phyloP scores from a whole-genome alignment of 176 grass and related monocot species.

The Bonia amplexicaulis region DNA sequence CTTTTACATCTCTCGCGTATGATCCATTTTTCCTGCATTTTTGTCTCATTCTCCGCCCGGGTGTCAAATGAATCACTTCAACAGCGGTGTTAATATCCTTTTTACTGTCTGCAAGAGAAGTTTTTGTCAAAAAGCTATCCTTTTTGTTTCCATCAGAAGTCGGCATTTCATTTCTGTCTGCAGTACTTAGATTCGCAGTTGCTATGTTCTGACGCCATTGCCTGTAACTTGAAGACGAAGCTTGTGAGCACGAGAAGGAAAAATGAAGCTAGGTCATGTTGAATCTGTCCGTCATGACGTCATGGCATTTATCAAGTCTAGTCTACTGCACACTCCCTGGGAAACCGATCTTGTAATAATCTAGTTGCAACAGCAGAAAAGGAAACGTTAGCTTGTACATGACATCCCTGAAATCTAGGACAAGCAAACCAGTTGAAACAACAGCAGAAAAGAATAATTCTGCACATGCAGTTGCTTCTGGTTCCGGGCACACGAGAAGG shows the following conservation, averaged over 20 bases:
- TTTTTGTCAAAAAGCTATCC: neutral
- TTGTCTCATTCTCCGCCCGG: neutral
- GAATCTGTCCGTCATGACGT: neutral
- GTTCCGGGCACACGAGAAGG: neutral
- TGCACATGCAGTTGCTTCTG: neutral
- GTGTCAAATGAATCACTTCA: too few species aligned
- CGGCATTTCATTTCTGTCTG: neutral
- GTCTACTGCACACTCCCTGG: neutral
- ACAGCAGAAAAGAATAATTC: neutral
- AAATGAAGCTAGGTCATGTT: neutral
- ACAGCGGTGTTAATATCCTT: too few species aligned
- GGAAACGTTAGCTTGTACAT: neutral
- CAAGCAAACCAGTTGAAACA: conserved; percentile 4
- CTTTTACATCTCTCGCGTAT: neutral
- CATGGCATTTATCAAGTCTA: too few species aligned
- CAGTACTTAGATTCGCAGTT: neutral
- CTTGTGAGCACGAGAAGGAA: neutral
- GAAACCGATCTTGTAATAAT: neutral
- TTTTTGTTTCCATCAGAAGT: neutral
- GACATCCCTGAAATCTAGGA: conserved; percentile 5
- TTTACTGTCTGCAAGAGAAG: neutral
- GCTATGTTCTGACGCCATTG: neutral
- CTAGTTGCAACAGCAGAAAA: neutral
- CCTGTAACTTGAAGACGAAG: neutral
- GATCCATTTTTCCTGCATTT: neutral